phyloP scores from a whole-genome alignment of 306 rosid species.

The Fragaria nilgerrensis region DNA sequence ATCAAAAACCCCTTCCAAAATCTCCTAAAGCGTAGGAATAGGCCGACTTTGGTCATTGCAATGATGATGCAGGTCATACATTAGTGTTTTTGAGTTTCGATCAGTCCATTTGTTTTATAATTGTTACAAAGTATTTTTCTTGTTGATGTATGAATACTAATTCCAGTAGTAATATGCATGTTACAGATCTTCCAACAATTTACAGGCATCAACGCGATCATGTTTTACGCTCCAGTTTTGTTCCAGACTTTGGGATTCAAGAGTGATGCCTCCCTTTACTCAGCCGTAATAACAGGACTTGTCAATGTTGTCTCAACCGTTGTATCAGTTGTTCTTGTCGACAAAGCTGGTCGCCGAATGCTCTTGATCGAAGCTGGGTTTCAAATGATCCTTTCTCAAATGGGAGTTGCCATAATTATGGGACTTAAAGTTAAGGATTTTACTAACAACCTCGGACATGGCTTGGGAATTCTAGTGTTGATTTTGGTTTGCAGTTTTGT shows the following conservation, averaged over 20 bases:
- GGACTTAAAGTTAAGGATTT: constrained; percentile 44
- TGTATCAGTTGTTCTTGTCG: constrained; percentile 45
- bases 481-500: constrained; percentile 5
- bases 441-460: constrained; percentile 23
- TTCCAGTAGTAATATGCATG: neutral
- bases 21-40: constrained; percentile 41
- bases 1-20: constrained; percentile 40
- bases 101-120: no score
- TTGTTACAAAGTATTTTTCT: neutral
- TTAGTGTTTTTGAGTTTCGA: neutral
- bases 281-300: constrained; percentile 62
- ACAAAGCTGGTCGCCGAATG: constrained; percentile 50
- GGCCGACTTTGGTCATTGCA: constrained; percentile 49
- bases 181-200: constrained; percentile 61
- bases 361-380: constrained; percentile 55
- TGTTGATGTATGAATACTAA: neutral
- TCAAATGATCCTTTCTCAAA: constrained; percentile 64
- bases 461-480: constrained; percentile 13
- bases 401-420: constrained; percentile 41
- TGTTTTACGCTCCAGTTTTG: constrained; percentile 70
- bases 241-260: constrained; percentile 55
- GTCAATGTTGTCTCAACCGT: constrained; percentile 56
- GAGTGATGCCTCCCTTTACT: constrained; percentile 48
- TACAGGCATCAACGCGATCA: constrained; percentile 65
- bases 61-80: constrained; percentile 35